Evolutionary conservation across 2,329 filamentous ascomycete species (phyloP), one percentile per base, ranked within the genome.

Genomic region (Fusarium compactum): DNA sequence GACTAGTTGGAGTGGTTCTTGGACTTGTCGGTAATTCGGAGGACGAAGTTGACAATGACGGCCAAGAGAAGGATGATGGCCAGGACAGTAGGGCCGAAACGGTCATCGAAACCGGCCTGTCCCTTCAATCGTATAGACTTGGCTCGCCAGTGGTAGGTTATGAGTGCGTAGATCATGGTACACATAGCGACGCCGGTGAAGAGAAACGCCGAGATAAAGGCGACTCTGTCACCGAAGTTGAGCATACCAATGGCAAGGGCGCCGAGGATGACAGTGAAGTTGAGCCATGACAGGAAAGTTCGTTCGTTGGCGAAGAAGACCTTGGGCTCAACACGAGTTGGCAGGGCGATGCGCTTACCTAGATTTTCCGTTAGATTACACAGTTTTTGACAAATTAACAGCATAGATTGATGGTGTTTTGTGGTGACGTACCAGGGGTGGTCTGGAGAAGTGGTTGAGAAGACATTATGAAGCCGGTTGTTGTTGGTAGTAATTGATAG

Each of bases 241-340:
- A 99, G 90, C 79, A 99, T 94, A 75, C 96, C 96, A 75, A 99
- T 93, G 73, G 96, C 95, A 53, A 99, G 90, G 70, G 96, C 96
- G 78, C 96, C 96, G 67, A 99, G 92, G 82, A 99, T 95, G 78
- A 99, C 95, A 81, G 95, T 97, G 87, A 98, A 98, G 88, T 99
- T 99, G 78, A 99, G 93, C 96, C 96, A 99, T 82, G 94, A 97
- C 78, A 99, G 90, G 81, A 99, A 99, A 70, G 96, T 99, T 70
- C 96, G 94, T 85, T 99, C 96, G 87, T 99, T 99, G 84, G 96
- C 96, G 87, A 99, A 99, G 90, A 98, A 99, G 86, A 99, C 96
- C 84, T 99, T 99, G 77, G 96, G 96, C 83, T 99, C 96, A 82
- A 99, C 95, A 74, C 96, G 94, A 65, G 95, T 98, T 62, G 96